Evolutionary conservation across 2,329 filamentous ascomycete genomes (phyloP).

Genomic region (Pseudogymnoascus sp.): DNA sequence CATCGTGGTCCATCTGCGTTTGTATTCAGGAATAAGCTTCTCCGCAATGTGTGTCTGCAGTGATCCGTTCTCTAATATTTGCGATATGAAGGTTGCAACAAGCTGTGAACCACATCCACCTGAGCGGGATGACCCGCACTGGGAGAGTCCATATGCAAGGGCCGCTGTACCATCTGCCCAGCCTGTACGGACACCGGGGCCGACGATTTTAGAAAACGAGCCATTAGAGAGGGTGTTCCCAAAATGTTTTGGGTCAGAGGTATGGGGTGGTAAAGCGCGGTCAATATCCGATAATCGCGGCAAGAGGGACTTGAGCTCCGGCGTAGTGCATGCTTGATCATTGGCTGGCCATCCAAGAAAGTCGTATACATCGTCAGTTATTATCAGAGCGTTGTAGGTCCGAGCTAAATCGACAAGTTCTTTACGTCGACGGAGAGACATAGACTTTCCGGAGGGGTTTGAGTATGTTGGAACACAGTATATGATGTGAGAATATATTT

Average conservation of each 20-base stretch:
- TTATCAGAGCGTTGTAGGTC: constrained; percentile 55
- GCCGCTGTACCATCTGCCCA: constrained; percentile 55
- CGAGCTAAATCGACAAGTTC: constrained; percentile 53
- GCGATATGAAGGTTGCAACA: constrained; percentile 31
- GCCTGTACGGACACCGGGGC: constrained; percentile 53
- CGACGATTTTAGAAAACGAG: constrained; percentile 59
- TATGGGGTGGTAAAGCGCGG: constrained; percentile 29
- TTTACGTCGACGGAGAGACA: constrained; percentile 49
- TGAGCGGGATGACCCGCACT: constrained; percentile 32
- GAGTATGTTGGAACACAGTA: constrained; percentile 64
- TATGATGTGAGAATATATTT: constrained; percentile 60
- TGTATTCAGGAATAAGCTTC: constrained; percentile 49
- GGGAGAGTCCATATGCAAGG: constrained; percentile 50
- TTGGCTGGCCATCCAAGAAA: constrained; percentile 51
- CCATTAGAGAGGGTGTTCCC: constrained; percentile 60
- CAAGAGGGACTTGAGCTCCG: constrained; percentile 32
- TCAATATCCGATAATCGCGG: constrained; percentile 55
- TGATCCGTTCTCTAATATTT: constrained; percentile 44
- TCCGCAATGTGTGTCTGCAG: constrained; percentile 47
- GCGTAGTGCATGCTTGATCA: neutral
- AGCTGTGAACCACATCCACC: constrained; percentile 27
- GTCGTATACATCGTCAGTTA: constrained; percentile 68
- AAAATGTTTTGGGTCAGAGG: constrained; percentile 51
- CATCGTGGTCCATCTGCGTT: constrained; percentile 24
- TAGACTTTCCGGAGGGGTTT: constrained; percentile 60